Conservation (phyloP, 2,329 filamentous ascomycete species). For the Trichoderma lentiforme region DNA sequence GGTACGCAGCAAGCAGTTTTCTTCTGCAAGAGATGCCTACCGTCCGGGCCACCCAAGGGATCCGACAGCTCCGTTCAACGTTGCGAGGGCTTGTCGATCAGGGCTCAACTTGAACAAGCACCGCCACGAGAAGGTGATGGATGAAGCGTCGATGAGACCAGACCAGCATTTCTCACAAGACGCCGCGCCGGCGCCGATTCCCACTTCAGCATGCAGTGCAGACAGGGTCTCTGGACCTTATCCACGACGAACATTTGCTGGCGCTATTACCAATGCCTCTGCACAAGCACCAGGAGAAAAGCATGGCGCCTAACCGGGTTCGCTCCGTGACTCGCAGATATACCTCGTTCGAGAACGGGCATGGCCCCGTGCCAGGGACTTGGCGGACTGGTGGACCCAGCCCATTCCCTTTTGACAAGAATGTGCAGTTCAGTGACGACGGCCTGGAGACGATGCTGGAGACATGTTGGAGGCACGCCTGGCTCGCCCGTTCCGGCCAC, state of each 20-base stretch:
- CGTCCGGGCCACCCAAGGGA: constrained; percentile 3
- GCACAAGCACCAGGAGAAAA: not conserved
- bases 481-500: constrained; percentile 10
- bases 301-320: constrained; percentile 9
- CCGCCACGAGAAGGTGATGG: not conserved
- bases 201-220: not conserved
- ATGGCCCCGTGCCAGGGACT: constrained; percentile 16
- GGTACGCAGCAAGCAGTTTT: not conserved
- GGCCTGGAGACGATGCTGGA: constrained; percentile 7
- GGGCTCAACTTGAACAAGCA: not conserved
- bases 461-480: constrained; percentile 13
- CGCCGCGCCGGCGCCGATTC: constrained; percentile 5
- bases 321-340: constrained; percentile 20
- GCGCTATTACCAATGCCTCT: constrained; percentile 1
- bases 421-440: constrained; percentile 17
- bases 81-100: constrained; percentile 13
- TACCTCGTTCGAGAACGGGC: constrained; percentile 22
- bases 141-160: not conserved
- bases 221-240: constrained; percentile 8
- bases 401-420: constrained; percentile 19
- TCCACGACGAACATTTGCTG: not conserved
- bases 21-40: not conserved
- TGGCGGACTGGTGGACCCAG: constrained; percentile 12
- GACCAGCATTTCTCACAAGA: not conserved
- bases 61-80: constrained; percentile 10